Base-by-base conservation (phyloP, 345 rosid species). In the Moricandia moricandioides region DNA sequence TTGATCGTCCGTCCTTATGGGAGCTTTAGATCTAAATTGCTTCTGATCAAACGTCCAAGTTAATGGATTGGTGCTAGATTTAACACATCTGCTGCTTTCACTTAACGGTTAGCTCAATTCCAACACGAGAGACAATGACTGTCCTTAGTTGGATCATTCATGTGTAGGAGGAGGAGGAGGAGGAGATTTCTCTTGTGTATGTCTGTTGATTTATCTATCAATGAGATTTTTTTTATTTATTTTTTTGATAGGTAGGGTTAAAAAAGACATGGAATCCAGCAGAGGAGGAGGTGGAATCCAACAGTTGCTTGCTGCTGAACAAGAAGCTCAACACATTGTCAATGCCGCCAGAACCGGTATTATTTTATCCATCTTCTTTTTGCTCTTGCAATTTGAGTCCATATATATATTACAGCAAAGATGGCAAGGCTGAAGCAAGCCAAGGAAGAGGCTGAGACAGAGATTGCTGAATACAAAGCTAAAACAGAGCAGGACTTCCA, bases 401-500 rank as follows among this genome's bases (percentile, higher is more conserved):
- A 2, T 63, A 40, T 21, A 21, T 21, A 21, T 21, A 21, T 21
- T 21, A 21, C 77, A 94, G 98, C 87, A 7, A 94, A 94, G 82
- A 63, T 88, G 88, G 85, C 89, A 65, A 85, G 95, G 43, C 75
- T 94, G 83, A 91, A 87, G 80, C 96, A 91, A 81, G 97, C 98
- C 77, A 91, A 94, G 82, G 97, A 94, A 77, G 98, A 91, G 84
- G 98, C 97, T 40, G 95, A 91, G 64, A 90, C 72, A 82, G 97
- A 94, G 73, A 70, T 86, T 74, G 87, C 93, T 49, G 95, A 82
- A 65, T 84, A 83, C 74, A 88, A 91, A 37, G 85, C 96, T 55
- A 96, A 86, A 58, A 72, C 88, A 84, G 98, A 91, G 80, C 83
- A 80, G 59, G 88, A 89, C 52, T 94, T 86, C 81, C 97, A 88